A percentile compares a stretch with the other conserved stretches of the same genome.
These are phyloP conservation scores for Ascochyta lentis DNA, from an alignment of 2,329 filamentous ascomycete genomes.

Conservation along the genomic window DNA sequence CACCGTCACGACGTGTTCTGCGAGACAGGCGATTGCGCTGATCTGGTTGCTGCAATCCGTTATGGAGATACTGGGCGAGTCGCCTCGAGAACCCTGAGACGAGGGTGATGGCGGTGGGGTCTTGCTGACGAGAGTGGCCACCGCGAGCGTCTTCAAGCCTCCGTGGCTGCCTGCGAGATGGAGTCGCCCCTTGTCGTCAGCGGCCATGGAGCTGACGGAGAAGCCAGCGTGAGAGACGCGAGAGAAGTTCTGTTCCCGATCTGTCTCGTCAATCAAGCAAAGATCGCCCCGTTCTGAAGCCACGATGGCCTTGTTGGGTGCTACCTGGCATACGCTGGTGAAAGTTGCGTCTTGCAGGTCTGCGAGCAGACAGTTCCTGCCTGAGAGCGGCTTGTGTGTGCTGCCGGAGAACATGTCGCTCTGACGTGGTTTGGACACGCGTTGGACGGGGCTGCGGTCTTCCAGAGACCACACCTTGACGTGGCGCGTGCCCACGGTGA, in stretches of 20 bases:
- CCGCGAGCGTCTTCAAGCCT: slow-evolving; percentile 56
- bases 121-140: slow-evolving; percentile 43
- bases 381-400: slow-evolving; percentile 71
- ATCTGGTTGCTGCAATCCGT: slow-evolving; percentile 39
- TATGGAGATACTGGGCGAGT: slow-evolving; percentile 40
- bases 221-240: slow-evolving; percentile 73
- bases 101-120: slow-evolving; percentile 47
- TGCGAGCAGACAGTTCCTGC: slow-evolving; percentile 87
- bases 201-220: slow-evolving; percentile 69
- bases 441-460: slow-evolving; percentile 63
- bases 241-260: slow-evolving; percentile 72
- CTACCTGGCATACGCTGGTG: slow-evolving; percentile 75
- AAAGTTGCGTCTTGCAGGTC: slow-evolving; percentile 84
- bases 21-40: slow-evolving; percentile 48
- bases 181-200: slow-evolving; percentile 63
- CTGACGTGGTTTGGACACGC: slow-evolving; percentile 49
- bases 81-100: slow-evolving; percentile 36
- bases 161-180: slow-evolving; percentile 75
- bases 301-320: slow-evolving; percentile 76
- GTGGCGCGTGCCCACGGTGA: slow-evolving; percentile 89
- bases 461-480: slow-evolving; percentile 93
- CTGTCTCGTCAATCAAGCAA: slow-evolving; percentile 83
- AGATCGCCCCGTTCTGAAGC: slow-evolving; percentile 88
- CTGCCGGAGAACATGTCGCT: slow-evolving; percentile 49
- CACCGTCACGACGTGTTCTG: slow-evolving; percentile 59